Conservation (phyloP, 768 basidiomycete species). For the Boletales sp. region DNA sequence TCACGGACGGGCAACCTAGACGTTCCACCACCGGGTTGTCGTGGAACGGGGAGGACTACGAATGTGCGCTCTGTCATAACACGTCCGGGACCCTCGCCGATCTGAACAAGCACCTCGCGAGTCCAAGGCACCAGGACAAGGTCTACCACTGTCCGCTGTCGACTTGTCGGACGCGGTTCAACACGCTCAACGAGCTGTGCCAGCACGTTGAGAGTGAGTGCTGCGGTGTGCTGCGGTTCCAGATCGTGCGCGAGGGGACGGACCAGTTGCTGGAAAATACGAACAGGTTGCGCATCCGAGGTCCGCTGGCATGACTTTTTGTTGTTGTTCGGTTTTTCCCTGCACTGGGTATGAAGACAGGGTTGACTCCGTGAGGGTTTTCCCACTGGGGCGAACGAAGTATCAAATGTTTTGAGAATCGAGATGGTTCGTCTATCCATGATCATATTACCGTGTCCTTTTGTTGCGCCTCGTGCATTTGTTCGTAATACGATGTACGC, state of each 20-base stretch:
- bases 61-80: slow-evolving; percentile 62
- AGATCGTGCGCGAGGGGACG: slow-evolving; percentile 37
- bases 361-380: too few relatives aligned
- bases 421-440: too few relatives aligned
- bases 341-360: too few relatives aligned
- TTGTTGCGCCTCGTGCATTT: too few relatives aligned
- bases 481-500: too few relatives aligned
- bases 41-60: slow-evolving; percentile 45
- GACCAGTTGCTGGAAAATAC: slow-evolving; percentile 27
- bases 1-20: slow-evolving; percentile 26
- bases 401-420: too few relatives aligned
- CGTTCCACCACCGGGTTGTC: slow-evolving; percentile 35
- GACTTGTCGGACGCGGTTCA: slow-evolving; percentile 42
- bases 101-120: slow-evolving; percentile 63
- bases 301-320: too few relatives aligned
- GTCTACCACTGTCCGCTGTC: slow-evolving; percentile 53
- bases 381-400: too few relatives aligned
- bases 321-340: too few relatives aligned
- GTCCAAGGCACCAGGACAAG: slow-evolving; percentile 53
- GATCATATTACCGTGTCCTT: too few relatives aligned
- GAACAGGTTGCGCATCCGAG: slow-evolving; percentile 6
- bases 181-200: slow-evolving; percentile 53
- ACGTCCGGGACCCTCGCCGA: slow-evolving; percentile 36
- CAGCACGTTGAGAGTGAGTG: slow-evolving; percentile 51
- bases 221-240: slow-evolving; percentile 45